phyloP scores from a whole-genome alignment of 148 eudicot species.

The Suaeda aralocaspica region DNA sequence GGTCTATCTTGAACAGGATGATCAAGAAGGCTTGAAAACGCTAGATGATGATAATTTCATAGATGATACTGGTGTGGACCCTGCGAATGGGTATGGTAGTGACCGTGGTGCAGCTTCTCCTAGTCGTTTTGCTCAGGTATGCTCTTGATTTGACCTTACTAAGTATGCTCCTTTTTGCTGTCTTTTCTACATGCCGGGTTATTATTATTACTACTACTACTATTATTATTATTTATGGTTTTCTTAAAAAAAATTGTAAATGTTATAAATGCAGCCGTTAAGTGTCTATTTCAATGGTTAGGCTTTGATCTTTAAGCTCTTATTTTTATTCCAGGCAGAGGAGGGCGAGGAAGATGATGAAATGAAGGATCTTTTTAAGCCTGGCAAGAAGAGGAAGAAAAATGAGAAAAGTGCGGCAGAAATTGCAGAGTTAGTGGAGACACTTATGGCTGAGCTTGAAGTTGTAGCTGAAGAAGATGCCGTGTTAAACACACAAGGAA shows the following conservation, averaged over 20 bases:
- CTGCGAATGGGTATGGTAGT: slow-evolving; percentile 64
- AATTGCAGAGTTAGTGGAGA: slow-evolving; percentile 78
- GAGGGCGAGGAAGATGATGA: slow-evolving; percentile 93
- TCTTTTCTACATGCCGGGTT: neutral
- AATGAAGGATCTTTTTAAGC: slow-evolving; percentile 54
- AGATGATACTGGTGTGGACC: slow-evolving; percentile 86
- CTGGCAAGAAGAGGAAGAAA: slow-evolving; percentile 88
- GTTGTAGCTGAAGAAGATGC: slow-evolving; percentile 96
- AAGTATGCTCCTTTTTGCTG: neutral
- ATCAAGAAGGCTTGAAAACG: slow-evolving; percentile 59
- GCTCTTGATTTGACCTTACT: slow-evolving; percentile 11
- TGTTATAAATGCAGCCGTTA: too few relatives aligned
- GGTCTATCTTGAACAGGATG: slow-evolving; percentile 50
- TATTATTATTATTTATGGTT: neutral
- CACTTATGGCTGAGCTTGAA: slow-evolving; percentile 92
- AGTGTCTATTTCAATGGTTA: too few relatives aligned
- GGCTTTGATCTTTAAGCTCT: neutral
- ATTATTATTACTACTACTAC: too few relatives aligned
- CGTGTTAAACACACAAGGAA: slow-evolving; percentile 54
- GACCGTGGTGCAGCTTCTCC: slow-evolving; percentile 74
- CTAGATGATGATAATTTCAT: slow-evolving; percentile 90
- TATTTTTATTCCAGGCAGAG: slow-evolving; percentile 56
- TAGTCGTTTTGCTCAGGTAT: slow-evolving; percentile 73
- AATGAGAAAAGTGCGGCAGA: slow-evolving; percentile 92
- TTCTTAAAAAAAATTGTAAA: too few relatives aligned